phyloP scores from a whole-genome alignment of 2,329 filamentous ascomycete genomes.

The Rhynchosporium secalis region DNA sequence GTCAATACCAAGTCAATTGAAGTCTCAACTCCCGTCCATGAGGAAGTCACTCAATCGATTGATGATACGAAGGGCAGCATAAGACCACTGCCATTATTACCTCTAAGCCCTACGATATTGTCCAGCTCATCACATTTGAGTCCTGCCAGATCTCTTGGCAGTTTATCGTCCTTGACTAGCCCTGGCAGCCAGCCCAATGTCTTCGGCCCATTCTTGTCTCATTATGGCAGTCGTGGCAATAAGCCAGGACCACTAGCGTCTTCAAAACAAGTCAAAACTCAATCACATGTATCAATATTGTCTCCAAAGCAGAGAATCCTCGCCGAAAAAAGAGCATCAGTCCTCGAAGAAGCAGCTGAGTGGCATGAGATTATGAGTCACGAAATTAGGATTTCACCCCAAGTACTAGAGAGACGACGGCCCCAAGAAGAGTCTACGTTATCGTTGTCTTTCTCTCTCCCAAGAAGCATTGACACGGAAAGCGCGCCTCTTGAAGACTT shows the following conservation, averaged over 20 bases:
- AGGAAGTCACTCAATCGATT: too few species aligned
- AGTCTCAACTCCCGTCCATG: not conserved
- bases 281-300: not conserved
- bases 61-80: not conserved
- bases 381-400: not conserved
- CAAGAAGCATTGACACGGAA: not conserved
- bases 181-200: not conserved
- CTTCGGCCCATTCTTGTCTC: not conserved
- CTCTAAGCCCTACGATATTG: not conserved
- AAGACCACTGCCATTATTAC: not conserved
- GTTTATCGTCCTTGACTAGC: not conserved
- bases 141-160: too few species aligned
- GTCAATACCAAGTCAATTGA: not conserved
- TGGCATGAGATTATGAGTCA: not conserved
- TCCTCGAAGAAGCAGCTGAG: not conserved
- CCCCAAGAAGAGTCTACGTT: not conserved
- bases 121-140: too few species aligned
- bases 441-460: not conserved
- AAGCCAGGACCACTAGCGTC: not conserved
- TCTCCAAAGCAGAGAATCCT: not conserved
- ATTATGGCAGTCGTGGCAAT: not conserved
- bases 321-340: not conserved
- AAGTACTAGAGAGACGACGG: not conserved
- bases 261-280: not conserved
- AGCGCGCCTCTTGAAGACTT: too few species aligned